Evolutionary conservation across 2,329 filamentous ascomycete genomes (phyloP), one percentile per base, ranked within the genome.

Genomic region (Apiospora arundinis): DNA sequence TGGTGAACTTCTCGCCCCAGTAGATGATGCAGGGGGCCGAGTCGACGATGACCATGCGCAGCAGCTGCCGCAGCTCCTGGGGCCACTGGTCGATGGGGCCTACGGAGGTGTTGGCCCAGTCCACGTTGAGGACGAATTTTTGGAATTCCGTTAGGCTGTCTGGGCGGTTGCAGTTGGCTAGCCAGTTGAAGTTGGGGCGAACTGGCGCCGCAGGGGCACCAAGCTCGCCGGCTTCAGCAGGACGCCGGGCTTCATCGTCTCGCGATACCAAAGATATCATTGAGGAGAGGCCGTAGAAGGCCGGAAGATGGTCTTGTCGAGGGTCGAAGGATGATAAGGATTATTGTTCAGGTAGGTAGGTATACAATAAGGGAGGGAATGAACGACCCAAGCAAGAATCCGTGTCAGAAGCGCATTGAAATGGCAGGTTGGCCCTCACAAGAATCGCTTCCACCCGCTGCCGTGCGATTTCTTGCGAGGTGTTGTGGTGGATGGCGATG

Each of bases 81-180:
- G 80, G 75, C 85, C 85, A 87, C 42, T 69, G 75, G 5, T 74
- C 71, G 72, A 83, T 81, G 1, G 81, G 79, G 0, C 85, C 85
- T 1, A 86, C 73, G 4, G 80, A 78, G 0, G 84, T 85, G 7
- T 76, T 75, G 9, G 74, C 76, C 85, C 85, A 87, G 72, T 86
- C 80, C 8, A 84, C 32, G 2, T 75, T 76, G 16, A 82, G 76
- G 44, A 82, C 70, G 56, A 76, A 77, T 12, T 73, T 16, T 32
- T 77, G 69, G 68, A 77, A 76, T 8, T 70, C 65, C n/a, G 75
- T 77, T 44, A 77, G n/a, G 3, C 70, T 42, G 25, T 71, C 52
- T 6, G 60, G 67, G 1, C 73, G 67, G 44, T 16, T 16, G 16
- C 72, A 66, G 28, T 74, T 72, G 12, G 67, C 49, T 11, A 75